Evolutionary conservation across 345 rosid species (phyloP), one percentile per base, ranked within the genome.

Genomic region (Hibiscus tridactylites): DNA sequence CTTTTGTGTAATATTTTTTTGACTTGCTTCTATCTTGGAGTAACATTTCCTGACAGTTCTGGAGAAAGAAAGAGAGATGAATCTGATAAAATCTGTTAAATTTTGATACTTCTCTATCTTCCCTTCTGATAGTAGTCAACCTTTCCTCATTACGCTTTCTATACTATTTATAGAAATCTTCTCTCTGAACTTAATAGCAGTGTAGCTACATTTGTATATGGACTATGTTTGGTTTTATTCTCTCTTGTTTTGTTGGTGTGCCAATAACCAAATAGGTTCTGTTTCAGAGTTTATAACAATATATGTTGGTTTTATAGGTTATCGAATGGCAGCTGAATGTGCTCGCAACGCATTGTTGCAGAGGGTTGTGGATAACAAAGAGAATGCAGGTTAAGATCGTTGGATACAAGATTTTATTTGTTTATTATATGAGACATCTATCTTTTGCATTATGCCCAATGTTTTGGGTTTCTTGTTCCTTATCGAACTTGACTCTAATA

Each of bases 271-370:
- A 76, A 35, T 50, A 24, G 21, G 31, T 33, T 37, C 17, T 56
- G 53, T 58, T 29, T 26, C 24, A 26, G 37, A 11, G 13, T 44
- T 44, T 35, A 9, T 63, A 29, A 53, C 54, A 0, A 75, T 53
- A 8, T 46, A 10, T 66, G 66, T 26, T 65, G 68, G 68, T 78
- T 76, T 66, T 77, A 11, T 78, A 93, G 99, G 99, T 70, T 95
- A 76, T 56, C 83, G 99, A 58, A 90, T 95, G 98, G 99, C 98
- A 29, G 88, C 97, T 15, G 97, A 95, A 79, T 89, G 97, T 78
- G 98, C 98, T 65, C 92, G 86, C 59, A 70, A 86, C 76, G 97
- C 96, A 61, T 71, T 95, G 78, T 75, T 86, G 78, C 75, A 76
- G 79, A 87, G 82, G 80, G 96, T 87, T 17, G 79, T 81, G 60